Evolutionary conservation across 495 filamentous ascomycete genomes (phyloP), one percentile per base, ranked within the genome.

Genomic region (Extremus antarcticus): DNA sequence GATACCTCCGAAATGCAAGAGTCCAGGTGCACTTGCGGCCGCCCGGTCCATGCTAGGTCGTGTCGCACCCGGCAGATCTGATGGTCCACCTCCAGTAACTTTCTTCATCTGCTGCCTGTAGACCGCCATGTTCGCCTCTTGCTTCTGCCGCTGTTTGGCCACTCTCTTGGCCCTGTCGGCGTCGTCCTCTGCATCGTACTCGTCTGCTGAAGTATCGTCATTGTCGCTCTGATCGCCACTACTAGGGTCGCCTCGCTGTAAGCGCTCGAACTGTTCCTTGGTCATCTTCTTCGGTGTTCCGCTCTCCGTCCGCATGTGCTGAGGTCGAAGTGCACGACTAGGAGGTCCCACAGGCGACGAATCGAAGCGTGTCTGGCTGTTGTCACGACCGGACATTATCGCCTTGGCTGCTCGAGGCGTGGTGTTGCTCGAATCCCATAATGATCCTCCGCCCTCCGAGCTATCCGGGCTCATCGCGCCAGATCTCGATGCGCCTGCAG

Each of bases 81-180:
- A 49, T 21, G 76, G 70, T 61, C 52, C 50, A 25, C 88, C 87
- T 47, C 90, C 90, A 8, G 88, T 94, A 19, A 94, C 84, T 65
- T 95, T 95, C 87, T 89, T 94, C 89, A 96, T 94, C 66, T 91
- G 85, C 65, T 96, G 91, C 46, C 92, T 80, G 65, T 95, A 94
- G 8, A 96, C 83, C 13, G 88, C 75, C 67, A 95, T 77, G 66
- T 94, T 88, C 10, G 90, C 91, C 65, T 95, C 88, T 62, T 95
- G 90, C 71, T 91, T 94, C 55, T 82, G 77, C 55, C 91, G 78
- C 59, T 90, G 87, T 63, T 83, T 83, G 43, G 84, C 80, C 29
- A 83, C 72, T 64, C 86, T 76, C 57, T 78, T 84, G 25, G 81
- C 77, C 59, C 84, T 85, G 65, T 94, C 88, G 1, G 74, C 64